Conservation (phyloP, 768 basidiomycete genomes). For the Bullera alba region DNA sequence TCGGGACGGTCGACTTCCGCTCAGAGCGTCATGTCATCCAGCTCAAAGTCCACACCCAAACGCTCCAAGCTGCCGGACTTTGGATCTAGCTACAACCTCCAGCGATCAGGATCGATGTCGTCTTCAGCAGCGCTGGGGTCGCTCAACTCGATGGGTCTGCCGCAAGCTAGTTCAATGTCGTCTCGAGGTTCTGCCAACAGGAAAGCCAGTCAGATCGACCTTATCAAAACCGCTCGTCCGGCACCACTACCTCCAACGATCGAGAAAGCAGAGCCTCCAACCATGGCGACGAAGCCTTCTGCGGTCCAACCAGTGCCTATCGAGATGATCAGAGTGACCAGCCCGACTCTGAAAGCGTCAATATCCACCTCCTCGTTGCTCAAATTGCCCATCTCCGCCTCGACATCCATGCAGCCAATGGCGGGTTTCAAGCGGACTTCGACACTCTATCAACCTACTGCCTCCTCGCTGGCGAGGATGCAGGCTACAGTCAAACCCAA, state of each 20-base stretch:
- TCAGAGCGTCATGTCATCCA: conserved; percentile 4
- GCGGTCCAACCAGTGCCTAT: not conserved
- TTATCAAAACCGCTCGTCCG: conserved; percentile 28
- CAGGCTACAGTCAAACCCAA: conserved; percentile 37
- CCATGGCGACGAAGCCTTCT: no score
- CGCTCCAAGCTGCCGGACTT: not conserved
- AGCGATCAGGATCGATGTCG: conserved; percentile 6
- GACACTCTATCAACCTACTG: conserved; percentile 31
- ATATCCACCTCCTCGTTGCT: not conserved
- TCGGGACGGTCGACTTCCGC: conserved; percentile 24
- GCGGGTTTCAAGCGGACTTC: conserved; percentile 18
- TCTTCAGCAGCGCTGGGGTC: no score
- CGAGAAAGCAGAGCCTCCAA: no score
- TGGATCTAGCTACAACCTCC: not conserved
- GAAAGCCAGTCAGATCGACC: conserved; percentile 25
- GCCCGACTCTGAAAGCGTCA: not conserved
- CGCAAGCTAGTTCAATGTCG: conserved; percentile 18
- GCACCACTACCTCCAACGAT: conserved; percentile 22
- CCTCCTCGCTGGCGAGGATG: conserved; percentile 35
- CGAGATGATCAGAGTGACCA: not conserved
- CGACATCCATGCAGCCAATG: not conserved
- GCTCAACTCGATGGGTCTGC: conserved; percentile 18
- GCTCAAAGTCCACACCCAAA: not conserved
- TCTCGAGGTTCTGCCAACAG: conserved; percentile 18
- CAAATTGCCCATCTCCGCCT: not conserved